Evolutionary conservation across 1,284 basidiomycete species (phyloP), one percentile per base, ranked within the genome.

Genomic region (Anthracocystis setariae): DNA sequence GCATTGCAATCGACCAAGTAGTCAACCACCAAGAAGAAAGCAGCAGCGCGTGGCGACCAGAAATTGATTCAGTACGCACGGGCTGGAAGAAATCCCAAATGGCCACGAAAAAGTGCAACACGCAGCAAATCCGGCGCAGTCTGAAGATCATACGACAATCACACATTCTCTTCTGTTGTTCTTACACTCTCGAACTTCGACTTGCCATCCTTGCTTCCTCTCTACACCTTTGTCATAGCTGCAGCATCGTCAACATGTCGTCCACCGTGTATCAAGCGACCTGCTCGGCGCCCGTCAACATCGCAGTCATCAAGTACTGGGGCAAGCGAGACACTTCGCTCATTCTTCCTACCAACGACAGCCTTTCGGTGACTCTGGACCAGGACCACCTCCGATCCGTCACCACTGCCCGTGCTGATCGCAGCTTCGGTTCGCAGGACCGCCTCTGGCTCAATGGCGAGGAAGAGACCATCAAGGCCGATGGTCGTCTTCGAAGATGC

Each of bases 321-420:
- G 95, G 95, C 74, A 99, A 99, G 86, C 91, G 94, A 73, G 91
- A 98, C 85, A 94, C 93, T 9, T 89, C 90, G 75, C 89, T 98
- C 72, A 97, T 98, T 82, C 87, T 99, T 54, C 95, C 95, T 27
- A 98, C 94, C 74, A 99, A 99, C 85, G 93, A 93, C 7, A 98
- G 95, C 21, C 89, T 99, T 27, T 97, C 94, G 2, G 92, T 98
- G 47, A 98, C 96, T 3, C 90, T 98, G 60, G 92, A 92, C 82
- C 96, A 98, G 85, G 93, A 97, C 85, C 92, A 98, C 79, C 88
- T 99, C 23, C 88, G 93, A 59, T 93, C 93, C 1, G 95, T 93
- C 8, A 99, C 95, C 3, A 93, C 94, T 0, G 93, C 93, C 13
- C 89, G 92, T 24, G 90, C 91, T 4, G 92, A 95, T 80, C 85